Evolutionary conservation across 331 rosid species (phyloP), one percentile per base, ranked within the genome.

Genomic region (Erythrophleum ivorense): DNA sequence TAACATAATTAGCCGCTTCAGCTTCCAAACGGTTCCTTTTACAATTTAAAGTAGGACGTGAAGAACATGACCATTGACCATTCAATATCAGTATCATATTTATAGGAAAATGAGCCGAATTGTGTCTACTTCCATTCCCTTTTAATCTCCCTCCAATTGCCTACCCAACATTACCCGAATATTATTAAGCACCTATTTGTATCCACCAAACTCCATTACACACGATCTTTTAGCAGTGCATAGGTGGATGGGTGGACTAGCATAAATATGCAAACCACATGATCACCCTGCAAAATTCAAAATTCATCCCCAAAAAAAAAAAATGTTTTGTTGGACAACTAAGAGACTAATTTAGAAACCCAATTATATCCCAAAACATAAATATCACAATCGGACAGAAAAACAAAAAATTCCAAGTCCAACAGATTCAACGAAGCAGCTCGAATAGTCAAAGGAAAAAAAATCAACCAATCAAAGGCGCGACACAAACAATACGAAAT

Each of bases 391-490:
- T 71, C 58, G 16, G n/a, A 63, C 21, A 19, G 4, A 49, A 7
- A 21, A 66, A 66, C 50, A 12, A 58, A 33, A 81, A 46, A 31
- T 38, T 45, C 48, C 41, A 64, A 46, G 59, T 58, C 59, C 53
- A 75, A 76, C 53, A n/a, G 58, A 50, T 38, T 54, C 71, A 78
- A 79, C 50, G 14, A 57, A 38, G 78, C 64, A 80, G 73, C 59
- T 70, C 7, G 29, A 86, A 73, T 21, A 76, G 74, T 78, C 63
- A 58, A 68, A 64, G 62, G 80, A 78, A 57, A 73, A 71, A 80
- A 63, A 73, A 77, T 72, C 45, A 65, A 54, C 58, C 58, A 59
- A 69, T 53, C 36, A 64, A 50, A 45, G 64, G 53, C 65, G 71
- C 29, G 7, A 70, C 9, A 64, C 6, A 48, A 55, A 58, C 6